Base-by-base conservation (phyloP, 1,284 basidiomycete species). In the Microbotryum intermedium region DNA sequence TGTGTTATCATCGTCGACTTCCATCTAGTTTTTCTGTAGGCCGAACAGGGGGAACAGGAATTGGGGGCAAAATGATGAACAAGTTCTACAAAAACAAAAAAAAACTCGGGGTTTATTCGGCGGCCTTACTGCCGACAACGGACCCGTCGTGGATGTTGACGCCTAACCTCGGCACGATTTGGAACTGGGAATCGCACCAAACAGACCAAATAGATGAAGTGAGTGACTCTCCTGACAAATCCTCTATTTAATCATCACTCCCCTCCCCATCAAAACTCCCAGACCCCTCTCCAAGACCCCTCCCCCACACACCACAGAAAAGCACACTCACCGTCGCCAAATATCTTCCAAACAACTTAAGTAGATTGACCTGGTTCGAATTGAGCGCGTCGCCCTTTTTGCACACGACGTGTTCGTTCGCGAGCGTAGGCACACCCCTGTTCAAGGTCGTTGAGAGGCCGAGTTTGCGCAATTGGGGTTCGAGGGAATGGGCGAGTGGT, bases 401-500 rank as follows among this genome's bases (percentile, higher is more conserved):
- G 76, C 94, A 97, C 51, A 99, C 78, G 53, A 82, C 81, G 73
- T 94, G 92, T n/a, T 88, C 79, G 58, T 79, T 80, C 29, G 67
- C 66, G 57, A 98, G 78, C 5, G 86, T 88, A 3, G 95, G 94
- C 2, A 97, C 87, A 59, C 94, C 95, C 67, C 83, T 83, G 65
- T 86, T 83, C 78, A 99, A 82, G 26, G 60, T 69, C 21, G 94
- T 97, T 50, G 84, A 81, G 56, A 99, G 79, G 13, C 95, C 95
- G 30, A 97, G 82, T 73, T 88, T 87, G 59, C 94, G 84, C 57
- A 99, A 80, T 73, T 97, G 93, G 23, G 94, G 91, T 71, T 99
- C 94, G 77, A 97, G 89, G 69, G 90, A 91, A 76, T 97, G 92
- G 29, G 94, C 90, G 74, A 97, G 92, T 1, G 91, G 86, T 20